A percentile compares a stretch with the other conserved stretches of the same genome.
Evolutionary conservation across 352 stramenopile species (phyloP).

Genomic region (Thalassiosira livingstoniorum): DNA sequence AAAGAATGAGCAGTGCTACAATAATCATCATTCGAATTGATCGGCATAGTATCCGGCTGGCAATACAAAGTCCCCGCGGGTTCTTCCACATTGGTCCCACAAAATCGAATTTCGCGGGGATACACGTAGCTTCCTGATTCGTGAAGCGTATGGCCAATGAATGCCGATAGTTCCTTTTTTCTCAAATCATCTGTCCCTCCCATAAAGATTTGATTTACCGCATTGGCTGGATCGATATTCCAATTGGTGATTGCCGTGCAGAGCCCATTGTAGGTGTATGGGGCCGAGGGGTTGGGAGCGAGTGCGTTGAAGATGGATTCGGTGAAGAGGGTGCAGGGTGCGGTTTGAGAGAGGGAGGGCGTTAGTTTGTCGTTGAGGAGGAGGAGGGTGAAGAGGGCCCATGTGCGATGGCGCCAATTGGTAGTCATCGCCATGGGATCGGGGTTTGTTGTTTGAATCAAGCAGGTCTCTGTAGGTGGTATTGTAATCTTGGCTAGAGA

Average conservation of each 20-base stretch:
- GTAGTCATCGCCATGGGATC: neutral
- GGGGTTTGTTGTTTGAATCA: neutral
- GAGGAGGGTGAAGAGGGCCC: neutral
- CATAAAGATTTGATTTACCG: conserved; percentile 27
- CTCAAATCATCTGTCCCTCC: conserved; percentile 17
- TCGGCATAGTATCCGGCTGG: neutral
- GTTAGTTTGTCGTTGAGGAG: neutral
- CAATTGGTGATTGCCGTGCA: conserved; percentile 34
- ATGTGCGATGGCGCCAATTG: neutral
- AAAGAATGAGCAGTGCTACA: conserved; percentile 15
- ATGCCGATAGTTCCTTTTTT: conserved; percentile 47
- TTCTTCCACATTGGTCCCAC: neutral
- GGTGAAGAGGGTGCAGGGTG: conserved; percentile 16
- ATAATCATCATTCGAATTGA: conserved; percentile 17
- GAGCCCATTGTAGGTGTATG: conserved; percentile 44
- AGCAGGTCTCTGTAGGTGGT: no score
- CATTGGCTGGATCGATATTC: conserved; percentile 23
- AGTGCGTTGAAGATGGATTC: conserved; percentile 28
- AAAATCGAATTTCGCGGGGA: conserved; percentile 36
- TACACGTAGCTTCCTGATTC: conserved; percentile 37
- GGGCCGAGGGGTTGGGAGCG: conserved; percentile 3
- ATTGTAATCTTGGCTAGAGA: no score
- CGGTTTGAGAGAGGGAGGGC: neutral
- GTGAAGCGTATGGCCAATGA: conserved; percentile 53
- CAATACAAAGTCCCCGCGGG: conserved; percentile 19